Conservation (phyloP, 73 alveolate species). For the Tetrahymena borealis region DNA sequence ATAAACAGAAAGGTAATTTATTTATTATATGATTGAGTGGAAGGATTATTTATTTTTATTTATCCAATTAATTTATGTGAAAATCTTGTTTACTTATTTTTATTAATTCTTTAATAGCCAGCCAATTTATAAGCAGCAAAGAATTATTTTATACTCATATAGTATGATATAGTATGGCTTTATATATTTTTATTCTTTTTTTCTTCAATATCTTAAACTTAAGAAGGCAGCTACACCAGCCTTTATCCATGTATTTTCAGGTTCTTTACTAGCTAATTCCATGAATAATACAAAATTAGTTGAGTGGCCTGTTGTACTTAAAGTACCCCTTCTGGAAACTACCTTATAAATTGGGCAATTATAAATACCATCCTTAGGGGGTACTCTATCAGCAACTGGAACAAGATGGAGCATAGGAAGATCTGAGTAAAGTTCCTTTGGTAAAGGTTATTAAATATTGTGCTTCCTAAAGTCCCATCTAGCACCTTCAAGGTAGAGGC, state of each 20-base stretch:
- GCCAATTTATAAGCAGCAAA: too few relatives aligned
- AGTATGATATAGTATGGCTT: too few relatives aligned
- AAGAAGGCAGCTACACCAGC: constrained; percentile 99
- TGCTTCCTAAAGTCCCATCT: constrained; percentile 92
- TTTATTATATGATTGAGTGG: too few relatives aligned
- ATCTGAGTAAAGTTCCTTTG: constrained; percentile 96
- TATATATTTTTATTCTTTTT: not conserved
- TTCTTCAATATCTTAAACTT: constrained; percentile 42
- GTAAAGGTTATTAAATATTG: constrained; percentile 81
- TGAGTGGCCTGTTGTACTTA: constrained; percentile 97
- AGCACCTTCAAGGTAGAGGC: constrained; percentile 99
- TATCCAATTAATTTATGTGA: too few relatives aligned
- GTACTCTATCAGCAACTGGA: constrained; percentile 57
- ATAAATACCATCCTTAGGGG: constrained; percentile 50
- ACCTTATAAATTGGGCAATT: constrained; percentile 96
- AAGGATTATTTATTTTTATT: too few relatives aligned
- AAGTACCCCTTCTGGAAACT: constrained; percentile 83
- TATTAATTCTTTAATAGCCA: too few relatives aligned
- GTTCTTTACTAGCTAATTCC: constrained; percentile 88
- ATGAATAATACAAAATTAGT: constrained; percentile 91
- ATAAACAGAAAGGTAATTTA: too few relatives aligned
- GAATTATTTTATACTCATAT: too few relatives aligned
- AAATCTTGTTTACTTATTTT: too few relatives aligned
- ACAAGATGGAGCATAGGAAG: constrained; percentile 96
- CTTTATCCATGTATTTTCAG: constrained; percentile 91